These are phyloP conservation scores for Globisporangium nunn DNA, from an alignment of 352 stramenopile species.

Conservation along the genomic window DNA sequence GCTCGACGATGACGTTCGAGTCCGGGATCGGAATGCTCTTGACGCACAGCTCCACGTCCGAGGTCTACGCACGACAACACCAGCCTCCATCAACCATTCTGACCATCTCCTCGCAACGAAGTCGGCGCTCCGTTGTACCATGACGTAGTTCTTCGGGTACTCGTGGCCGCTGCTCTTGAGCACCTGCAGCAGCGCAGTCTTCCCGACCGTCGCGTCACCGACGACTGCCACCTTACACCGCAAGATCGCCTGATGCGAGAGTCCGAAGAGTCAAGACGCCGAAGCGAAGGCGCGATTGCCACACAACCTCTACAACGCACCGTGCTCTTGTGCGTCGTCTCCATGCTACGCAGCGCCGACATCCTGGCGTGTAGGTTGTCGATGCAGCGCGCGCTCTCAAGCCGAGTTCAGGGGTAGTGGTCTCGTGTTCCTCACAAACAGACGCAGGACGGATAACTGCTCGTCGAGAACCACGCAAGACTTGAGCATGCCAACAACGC, in stretches of 20 bases:
- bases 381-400: too few species aligned
- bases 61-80: conserved; percentile 44
- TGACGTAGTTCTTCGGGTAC: conserved; percentile 94
- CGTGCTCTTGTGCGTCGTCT: conserved; percentile 88
- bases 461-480: too few species aligned
- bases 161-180: conserved; percentile 89
- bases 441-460: neutral
- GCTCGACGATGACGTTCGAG: conserved; percentile 87
- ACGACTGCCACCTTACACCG: conserved; percentile 89
- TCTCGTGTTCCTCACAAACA: neutral
- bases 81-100: neutral
- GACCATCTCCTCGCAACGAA: neutral
- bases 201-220: conserved; percentile 86
- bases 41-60: conserved; percentile 85
- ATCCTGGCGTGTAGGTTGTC: conserved; percentile 16
- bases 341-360: conserved; percentile 87
- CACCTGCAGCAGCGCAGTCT: conserved; percentile 87
- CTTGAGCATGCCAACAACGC: too few species aligned
- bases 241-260: conserved; percentile 62
- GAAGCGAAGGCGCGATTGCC: neutral
- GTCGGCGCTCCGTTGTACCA: conserved; percentile 32
- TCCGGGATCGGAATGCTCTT: conserved; percentile 87
- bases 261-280: neutral
- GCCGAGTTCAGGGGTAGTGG: neutral
- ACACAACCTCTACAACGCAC: conserved; percentile 15